Base-by-base conservation (phyloP, 129 eudicot genomes). In the Ambrosia artemisiifolia region DNA sequence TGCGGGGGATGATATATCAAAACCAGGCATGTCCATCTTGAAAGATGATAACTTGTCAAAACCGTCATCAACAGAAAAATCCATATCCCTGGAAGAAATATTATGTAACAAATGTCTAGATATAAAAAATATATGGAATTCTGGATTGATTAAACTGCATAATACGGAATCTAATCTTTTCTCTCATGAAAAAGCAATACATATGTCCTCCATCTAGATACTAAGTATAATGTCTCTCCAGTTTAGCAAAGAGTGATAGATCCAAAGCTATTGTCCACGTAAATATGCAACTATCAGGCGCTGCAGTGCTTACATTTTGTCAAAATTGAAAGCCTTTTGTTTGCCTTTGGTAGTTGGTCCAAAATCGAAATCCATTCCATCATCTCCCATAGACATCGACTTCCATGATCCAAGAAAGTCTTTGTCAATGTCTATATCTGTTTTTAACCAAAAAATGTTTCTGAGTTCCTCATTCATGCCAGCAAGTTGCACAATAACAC, bases 371-470 rank as follows among this genome's bases (percentile, higher is more conserved):
- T 93, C 96, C 88, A 93, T 83, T 53, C 77, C 83, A 75, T 78
- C 88, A 30, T 79, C 96, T 73, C 79, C 80, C 75, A 72, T 78
- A 49, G 91, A 85, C 72, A 76, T 83, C 5, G 97, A 70, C 75
- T 93, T 93, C 96, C 96, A 93, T 28, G 92, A 83, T 61, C 81
- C 80, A 65, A 89, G 77, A 75, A 93, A 83, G 80, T 89, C 96
- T 57, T 93, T 84, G 34, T 84, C 93, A 59, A 93, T 71, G 85
- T 93, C 98, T 67, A 89, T 69, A 85, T 92, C 98, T 88, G 87
- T 46, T 48, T n/a, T 47, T 63, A 57, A 18, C 67, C 71, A 46
- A 74, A 44, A 20, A 66, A 14, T n/a, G 70, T 68, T 50, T 72
- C 48, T 53, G 73, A 78, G 57, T 43, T 57, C 2, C 64, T 49